Conservation (phyloP, 495 filamentous ascomycete species). For the Xylaria cubensis region DNA sequence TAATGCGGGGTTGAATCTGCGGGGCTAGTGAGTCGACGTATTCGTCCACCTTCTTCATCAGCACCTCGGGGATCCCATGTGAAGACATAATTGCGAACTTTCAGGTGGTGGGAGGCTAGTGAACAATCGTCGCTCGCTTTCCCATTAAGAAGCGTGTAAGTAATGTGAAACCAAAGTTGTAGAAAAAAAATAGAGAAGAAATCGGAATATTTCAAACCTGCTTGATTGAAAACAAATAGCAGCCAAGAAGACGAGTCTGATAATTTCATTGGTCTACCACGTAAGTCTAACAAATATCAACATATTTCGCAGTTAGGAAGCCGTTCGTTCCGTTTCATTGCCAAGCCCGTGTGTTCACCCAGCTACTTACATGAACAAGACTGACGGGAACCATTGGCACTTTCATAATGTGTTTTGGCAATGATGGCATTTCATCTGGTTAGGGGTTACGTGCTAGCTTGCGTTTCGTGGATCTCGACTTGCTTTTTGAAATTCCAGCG, state of each 20-base stretch:
- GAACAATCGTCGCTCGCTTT: not conserved
- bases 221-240: not conserved
- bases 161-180: not conserved
- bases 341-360: not conserved
- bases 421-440: no score
- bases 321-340: conserved; percentile 1
- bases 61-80: conserved; percentile 36
- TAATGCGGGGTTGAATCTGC: conserved; percentile 47
- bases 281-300: not conserved
- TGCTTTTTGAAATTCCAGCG: not conserved
- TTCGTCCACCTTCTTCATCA: conserved; percentile 44
- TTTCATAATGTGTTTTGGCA: no score
- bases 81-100: conserved; percentile 29
- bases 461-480: no score
- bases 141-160: not conserved
- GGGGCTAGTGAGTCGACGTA: conserved; percentile 47
- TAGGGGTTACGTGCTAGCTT: no score
- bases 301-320: not conserved
- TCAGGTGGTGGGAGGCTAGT: not conserved
- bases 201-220: not conserved
- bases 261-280: conserved; percentile 1
- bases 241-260: not conserved
- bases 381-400: no score
- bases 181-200: not conserved
- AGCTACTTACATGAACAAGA: no score